These are phyloP conservation scores for Hypoxylon rickii DNA, from an alignment of 495 filamentous ascomycete genomes.

Conservation along the genomic window DNA sequence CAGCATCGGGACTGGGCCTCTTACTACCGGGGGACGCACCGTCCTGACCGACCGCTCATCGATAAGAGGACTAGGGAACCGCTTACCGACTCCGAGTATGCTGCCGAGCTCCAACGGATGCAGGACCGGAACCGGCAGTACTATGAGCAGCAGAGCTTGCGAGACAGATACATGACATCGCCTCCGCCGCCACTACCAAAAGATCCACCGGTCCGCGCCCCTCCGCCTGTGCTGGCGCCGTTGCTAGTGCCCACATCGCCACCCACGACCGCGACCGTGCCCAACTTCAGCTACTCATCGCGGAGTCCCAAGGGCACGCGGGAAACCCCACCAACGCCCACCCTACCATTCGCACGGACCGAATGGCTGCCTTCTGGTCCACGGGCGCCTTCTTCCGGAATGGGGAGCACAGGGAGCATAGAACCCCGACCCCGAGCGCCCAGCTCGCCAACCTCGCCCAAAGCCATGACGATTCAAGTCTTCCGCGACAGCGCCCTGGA, in stretches of 20 bases:
- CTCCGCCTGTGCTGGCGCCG: background rate
- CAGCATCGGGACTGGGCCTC: slow-evolving; percentile 16
- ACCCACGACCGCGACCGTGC: background rate
- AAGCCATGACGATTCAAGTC: slow-evolving; percentile 5
- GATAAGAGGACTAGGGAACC: slow-evolving; percentile 11
- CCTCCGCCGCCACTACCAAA: background rate
- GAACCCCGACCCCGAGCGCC: background rate
- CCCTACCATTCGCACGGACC: background rate
- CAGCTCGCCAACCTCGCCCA: background rate
- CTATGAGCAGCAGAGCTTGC: background rate
- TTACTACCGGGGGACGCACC: slow-evolving; percentile 27
- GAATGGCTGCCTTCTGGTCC: background rate
- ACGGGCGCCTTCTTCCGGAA: background rate
- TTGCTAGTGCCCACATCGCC: background rate
- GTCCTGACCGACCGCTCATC: slow-evolving; percentile 27
- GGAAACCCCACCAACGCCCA: background rate
- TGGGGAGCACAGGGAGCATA: background rate
- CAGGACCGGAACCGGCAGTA: slow-evolving; percentile 8
- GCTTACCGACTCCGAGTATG: slow-evolving; percentile 19
- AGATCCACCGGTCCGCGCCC: too few relatives aligned
- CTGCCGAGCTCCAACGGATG: slow-evolving; percentile 9
- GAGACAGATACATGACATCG: background rate
- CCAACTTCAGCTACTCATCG: slow-evolving; percentile 16
- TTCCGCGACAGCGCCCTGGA: background rate
- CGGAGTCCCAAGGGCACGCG: slow-evolving; percentile 8